These are phyloP conservation scores for Linnemannia hyalina DNA, from an alignment of 192 early-diverging fungal species.

Conservation along the genomic window DNA sequence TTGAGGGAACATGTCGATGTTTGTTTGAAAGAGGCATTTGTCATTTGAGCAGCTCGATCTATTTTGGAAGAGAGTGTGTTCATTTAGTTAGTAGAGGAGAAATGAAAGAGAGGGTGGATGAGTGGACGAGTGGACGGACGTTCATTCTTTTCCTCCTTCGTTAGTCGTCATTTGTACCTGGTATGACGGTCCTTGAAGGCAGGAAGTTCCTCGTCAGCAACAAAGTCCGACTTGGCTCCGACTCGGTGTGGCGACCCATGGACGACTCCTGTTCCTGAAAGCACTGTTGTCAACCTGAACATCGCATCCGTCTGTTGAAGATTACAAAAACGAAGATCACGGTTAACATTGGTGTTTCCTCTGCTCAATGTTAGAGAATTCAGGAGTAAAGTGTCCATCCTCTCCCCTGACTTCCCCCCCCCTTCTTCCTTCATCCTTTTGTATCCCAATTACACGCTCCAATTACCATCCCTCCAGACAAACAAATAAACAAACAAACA, in stretches of 20 bases:
- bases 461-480: not conserved
- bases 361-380: not conserved
- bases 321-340: not conserved
- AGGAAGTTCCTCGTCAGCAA: conserved; percentile 60
- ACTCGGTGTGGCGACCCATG: conserved; percentile 58
- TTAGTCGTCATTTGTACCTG: conserved; percentile 21
- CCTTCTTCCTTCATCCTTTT: not conserved
- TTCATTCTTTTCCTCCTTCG: not conserved
- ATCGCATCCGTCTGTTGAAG: conserved; percentile 36
- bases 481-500: not conserved
- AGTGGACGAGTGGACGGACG: not conserved
- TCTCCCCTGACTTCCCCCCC: too few species aligned
- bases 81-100: too few species aligned
- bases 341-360: not conserved
- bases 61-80: too few species aligned
- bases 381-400: not conserved
- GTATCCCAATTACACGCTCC: not conserved
- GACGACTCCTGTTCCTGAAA: conserved; percentile 55
- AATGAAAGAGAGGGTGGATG: not conserved
- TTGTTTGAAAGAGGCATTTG: conserved; percentile 68
- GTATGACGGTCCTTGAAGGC: conserved; percentile 56
- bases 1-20: conserved; percentile 61
- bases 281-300: conserved; percentile 31
- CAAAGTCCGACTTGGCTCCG: conserved; percentile 60
- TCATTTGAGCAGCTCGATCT: conserved; percentile 66